Base-by-base conservation (phyloP, 2,329 filamentous ascomycete genomes). In the Penicillium sp. region DNA sequence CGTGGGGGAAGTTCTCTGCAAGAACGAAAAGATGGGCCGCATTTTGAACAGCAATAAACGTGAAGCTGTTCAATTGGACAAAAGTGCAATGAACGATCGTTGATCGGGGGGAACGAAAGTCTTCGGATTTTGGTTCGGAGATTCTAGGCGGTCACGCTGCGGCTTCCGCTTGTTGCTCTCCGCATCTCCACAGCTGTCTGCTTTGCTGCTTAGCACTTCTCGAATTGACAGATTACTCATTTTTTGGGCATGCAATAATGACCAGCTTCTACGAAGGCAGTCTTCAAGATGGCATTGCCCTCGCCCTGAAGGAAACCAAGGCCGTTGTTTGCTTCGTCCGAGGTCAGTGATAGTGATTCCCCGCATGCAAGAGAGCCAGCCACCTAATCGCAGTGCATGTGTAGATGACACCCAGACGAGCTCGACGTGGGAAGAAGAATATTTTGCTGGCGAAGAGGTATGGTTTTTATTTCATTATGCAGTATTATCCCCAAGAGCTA, bases 241-340 rank as follows among this genome's bases (percentile, higher is more conserved):
- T 14, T n/a, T 1, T 23, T 25, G 43, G 44, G 44, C 23, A 62
- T 65, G 60, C 53, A 31, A 56, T 57, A 25, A 61, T 61, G 64
- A 71, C 47, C 43, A 93, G 96, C 88, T 97, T 96, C 76, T 93
- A 92, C 72, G 70, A 87, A 59, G 93, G 92, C 19, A 87, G 86
- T 59, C 77, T 97, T 21, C 90, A 96, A 67, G 88, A 89, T 67
- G 93, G 91, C 57, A 96, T 97, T 66, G 82, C 84, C 31, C 80
- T 85, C 21, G 92, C 93, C 13, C 82, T 97, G 7, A 83, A 85
- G 59, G 81, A 93, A 72, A 80, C 85, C 58, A 96, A 93, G 75
- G 82, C 89, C 19, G 90, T 97, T 0, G 84, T 90, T 29, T 96
- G 92, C 77, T 96, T 97, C 74, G 88, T 96, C 31, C 85, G 87